phyloP scores from a whole-genome alignment of 2,329 filamentous ascomycete genomes.

The Colletotrichum cuscutae region DNA sequence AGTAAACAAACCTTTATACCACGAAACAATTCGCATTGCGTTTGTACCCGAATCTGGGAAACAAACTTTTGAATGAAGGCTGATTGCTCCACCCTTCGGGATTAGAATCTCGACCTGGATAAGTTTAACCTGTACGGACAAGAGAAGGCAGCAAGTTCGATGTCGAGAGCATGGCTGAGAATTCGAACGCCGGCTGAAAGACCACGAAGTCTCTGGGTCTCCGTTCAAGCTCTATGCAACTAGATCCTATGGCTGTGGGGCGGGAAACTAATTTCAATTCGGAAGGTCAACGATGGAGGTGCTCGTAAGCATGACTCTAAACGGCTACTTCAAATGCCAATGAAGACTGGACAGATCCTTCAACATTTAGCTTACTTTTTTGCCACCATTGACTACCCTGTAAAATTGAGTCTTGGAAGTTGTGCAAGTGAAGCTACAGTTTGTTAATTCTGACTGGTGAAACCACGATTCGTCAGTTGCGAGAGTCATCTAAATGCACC shows the following conservation, averaged over 20 bases:
- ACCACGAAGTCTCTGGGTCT: background rate
- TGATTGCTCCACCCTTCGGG: background rate
- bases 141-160: background rate
- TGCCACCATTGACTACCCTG: too few relatives aligned
- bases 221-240: background rate
- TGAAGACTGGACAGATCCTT: slow-evolving; percentile 2
- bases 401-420: background rate
- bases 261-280: slow-evolving; percentile 15
- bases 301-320: background rate
- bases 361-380: background rate
- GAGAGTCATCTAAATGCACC: slow-evolving; percentile 8
- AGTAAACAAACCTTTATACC: background rate
- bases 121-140: background rate
- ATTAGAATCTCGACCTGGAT: background rate
- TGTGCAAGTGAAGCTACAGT: background rate
- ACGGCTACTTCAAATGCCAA: background rate
- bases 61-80: background rate
- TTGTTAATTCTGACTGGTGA: background rate
- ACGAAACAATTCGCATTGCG: background rate
- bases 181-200: background rate
- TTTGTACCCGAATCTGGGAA: background rate
- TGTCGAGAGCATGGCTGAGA: background rate
- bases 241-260: slow-evolving; percentile 4
- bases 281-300: slow-evolving; percentile 12
- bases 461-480: slow-evolving; percentile 1